Percentiles rank a stretch among this genome's conserved stretches.
Conservation (phyloP, 129 eudicot species). For the Mikania micrantha region DNA sequence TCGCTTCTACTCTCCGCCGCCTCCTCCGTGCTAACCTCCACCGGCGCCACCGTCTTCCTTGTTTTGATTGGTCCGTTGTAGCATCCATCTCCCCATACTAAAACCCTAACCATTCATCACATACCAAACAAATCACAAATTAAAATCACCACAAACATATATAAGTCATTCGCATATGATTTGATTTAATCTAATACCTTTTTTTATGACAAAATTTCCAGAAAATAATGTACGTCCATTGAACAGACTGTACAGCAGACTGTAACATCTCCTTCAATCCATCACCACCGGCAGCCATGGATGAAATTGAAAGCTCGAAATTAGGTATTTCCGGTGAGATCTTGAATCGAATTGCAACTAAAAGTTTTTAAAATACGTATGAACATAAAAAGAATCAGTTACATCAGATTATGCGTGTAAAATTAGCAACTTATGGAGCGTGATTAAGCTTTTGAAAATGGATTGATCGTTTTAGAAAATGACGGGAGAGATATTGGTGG, state of each 20-base stretch:
- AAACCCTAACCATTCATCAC: constrained; percentile 50
- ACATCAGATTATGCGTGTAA: background rate
- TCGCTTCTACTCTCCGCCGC: constrained; percentile 75
- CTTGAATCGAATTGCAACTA: background rate
- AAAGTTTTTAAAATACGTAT: background rate
- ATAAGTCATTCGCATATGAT: too few species aligned
- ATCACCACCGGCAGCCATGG: background rate
- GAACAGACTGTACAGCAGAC: constrained; percentile 55
- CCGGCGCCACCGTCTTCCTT: constrained; percentile 65
- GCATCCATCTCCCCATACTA: constrained; percentile 78
- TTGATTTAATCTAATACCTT: constrained; percentile 44
- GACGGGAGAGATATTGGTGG: too few species aligned
- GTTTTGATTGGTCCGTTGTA: constrained; percentile 94
- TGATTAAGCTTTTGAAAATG: background rate
- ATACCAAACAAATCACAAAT: too few species aligned
- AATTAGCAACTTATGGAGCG: too few species aligned
- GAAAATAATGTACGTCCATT: constrained; percentile 82
- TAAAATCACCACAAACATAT: too few species aligned
- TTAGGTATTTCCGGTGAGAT: background rate
- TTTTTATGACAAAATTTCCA: constrained; percentile 65
- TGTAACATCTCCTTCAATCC: constrained; percentile 50
- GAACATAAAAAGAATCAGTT: too few species aligned
- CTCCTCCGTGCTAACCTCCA: constrained; percentile 71
- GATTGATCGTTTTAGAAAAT: too few species aligned
- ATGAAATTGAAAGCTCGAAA: background rate